A percentile compares a stretch with the other conserved stretches of the same genome.
Evolutionary conservation across 305 asterid genomes (phyloP).

Genomic region (Striga hermonthica): DNA sequence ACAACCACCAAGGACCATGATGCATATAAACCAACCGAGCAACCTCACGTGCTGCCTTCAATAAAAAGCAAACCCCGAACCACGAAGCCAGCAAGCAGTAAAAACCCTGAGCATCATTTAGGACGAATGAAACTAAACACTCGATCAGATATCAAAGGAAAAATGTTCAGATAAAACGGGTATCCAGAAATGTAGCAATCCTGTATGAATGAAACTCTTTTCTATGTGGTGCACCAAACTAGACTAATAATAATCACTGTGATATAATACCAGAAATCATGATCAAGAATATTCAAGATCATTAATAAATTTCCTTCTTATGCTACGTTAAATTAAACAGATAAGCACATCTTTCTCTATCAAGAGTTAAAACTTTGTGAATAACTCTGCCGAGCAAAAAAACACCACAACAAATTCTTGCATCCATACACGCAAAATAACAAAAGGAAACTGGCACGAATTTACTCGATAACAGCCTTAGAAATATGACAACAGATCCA

Average conservation of each 20-base stretch:
- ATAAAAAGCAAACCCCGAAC: constrained; percentile 49
- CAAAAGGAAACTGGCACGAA: no score
- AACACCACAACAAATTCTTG: constrained; percentile 11
- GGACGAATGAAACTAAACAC: neutral
- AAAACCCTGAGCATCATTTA: constrained; percentile 44
- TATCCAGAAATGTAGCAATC: neutral
- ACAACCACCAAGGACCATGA: constrained; percentile 50
- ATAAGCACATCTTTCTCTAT: neutral
- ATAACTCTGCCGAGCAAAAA: neutral
- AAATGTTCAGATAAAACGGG: no score
- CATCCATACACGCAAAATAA: constrained; percentile 37
- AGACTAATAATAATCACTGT: no score
- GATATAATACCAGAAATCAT: no score
- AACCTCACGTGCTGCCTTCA: constrained; percentile 62
- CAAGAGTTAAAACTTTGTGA: neutral
- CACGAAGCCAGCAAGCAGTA: constrained; percentile 51
- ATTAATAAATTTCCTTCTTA: no score
- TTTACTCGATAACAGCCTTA: neutral
- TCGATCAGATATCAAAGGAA: neutral
- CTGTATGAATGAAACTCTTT: neutral
- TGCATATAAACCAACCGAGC: constrained; percentile 49
- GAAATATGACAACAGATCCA: neutral
- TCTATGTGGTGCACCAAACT: neutral
- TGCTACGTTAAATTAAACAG: no score
- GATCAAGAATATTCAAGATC: no score